A percentile compares a stretch with the other conserved stretches of the same genome.
phyloP scores from a whole-genome alignment of 1,139 yeast species.

The Debaryomyces sp. region DNA sequence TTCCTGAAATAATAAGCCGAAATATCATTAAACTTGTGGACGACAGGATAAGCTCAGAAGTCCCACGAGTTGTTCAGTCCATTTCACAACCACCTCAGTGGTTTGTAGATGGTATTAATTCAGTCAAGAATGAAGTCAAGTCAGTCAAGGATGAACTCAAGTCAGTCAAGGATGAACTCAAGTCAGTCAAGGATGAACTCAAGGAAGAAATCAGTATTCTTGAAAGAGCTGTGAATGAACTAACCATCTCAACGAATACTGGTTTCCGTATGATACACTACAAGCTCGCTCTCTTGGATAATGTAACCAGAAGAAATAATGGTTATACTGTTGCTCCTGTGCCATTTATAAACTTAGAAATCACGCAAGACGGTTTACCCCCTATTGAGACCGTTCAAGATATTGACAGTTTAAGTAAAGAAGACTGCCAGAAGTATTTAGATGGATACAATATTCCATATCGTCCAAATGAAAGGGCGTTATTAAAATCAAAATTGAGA shows the following conservation, averaged over 20 bases:
- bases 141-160: too few species aligned
- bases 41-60: background rate
- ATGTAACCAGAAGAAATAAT: background rate
- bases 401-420: background rate
- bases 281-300: background rate
- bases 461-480: background rate
- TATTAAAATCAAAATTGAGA: background rate
- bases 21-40: background rate
- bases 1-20: background rate
- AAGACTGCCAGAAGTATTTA: background rate
- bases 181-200: background rate
- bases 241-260: background rate
- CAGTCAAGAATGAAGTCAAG: background rate
- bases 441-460: background rate
- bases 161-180: too few species aligned
- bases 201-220: background rate
- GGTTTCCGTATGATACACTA: background rate
- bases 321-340: background rate
- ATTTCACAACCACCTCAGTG: background rate
- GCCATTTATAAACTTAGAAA: background rate
- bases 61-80: background rate
- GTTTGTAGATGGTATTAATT: background rate
- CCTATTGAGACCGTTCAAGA: background rate
- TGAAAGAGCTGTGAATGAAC: background rate
- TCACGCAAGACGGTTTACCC: background rate